These are phyloP conservation scores for Takakia lepidozioides DNA, from an alignment of 225 moss, liverwort and hornwort species.

Conservation along the genomic window DNA sequence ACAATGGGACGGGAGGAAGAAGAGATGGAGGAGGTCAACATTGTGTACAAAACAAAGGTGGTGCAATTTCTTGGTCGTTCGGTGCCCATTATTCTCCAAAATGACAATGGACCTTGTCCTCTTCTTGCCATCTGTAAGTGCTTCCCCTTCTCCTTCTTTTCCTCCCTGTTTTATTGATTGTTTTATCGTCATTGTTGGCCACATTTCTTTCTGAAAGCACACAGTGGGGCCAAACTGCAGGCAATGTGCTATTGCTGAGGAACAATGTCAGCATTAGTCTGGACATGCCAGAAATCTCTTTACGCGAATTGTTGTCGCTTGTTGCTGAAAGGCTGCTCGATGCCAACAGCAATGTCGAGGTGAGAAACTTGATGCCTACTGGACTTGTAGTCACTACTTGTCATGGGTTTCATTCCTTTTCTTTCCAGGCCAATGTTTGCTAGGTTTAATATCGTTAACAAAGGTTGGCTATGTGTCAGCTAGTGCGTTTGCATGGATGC, in stretches of 20 bases:
- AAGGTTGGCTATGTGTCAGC: too few species aligned
- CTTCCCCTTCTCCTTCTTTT: slow-evolving; percentile 2
- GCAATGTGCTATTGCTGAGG: slow-evolving; percentile 86
- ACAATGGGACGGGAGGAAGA: slow-evolving; percentile 82
- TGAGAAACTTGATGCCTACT: slow-evolving; percentile 17
- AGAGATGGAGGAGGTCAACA: slow-evolving; percentile 65
- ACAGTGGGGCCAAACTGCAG: too few species aligned
- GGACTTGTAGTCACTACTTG: too few species aligned
- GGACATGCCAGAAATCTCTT: slow-evolving; percentile 80
- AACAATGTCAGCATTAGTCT: slow-evolving; percentile 71
- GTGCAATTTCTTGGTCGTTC: slow-evolving; percentile 78
- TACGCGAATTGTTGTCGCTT: slow-evolving; percentile 66
- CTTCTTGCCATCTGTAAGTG: slow-evolving; percentile 91
- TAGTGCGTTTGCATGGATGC: too few species aligned
- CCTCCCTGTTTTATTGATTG: too few species aligned
- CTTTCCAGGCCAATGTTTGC: too few species aligned
- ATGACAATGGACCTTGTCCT: slow-evolving; percentile 98
- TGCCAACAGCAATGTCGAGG: slow-evolving; percentile 77
- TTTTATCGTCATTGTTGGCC: too few species aligned
- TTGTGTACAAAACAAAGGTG: slow-evolving; percentile 80
- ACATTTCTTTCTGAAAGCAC: too few species aligned
- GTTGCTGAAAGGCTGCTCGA: slow-evolving; percentile 92
- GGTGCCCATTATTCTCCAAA: slow-evolving; percentile 96
- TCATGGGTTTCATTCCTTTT: too few species aligned
- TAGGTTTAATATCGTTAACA: too few species aligned